phyloP scores from a whole-genome alignment of 108 stramenopile species.

The Skeletonema marinoi region DNA sequence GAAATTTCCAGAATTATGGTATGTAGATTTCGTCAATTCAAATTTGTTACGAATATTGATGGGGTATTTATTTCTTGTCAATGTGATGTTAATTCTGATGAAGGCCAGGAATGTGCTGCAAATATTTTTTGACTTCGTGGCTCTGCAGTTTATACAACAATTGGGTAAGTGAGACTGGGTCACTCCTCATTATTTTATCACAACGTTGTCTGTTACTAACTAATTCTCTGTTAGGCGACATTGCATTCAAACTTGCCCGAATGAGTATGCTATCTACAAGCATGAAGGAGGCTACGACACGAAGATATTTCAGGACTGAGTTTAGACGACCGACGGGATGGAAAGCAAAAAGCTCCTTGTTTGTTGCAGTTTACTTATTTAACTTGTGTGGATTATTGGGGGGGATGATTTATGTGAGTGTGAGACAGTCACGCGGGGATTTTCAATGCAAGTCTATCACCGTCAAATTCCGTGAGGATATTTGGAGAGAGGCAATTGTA shows the following conservation, averaged over 20 bases:
- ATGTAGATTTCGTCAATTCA: background rate
- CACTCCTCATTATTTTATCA: background rate
- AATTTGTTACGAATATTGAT: background rate
- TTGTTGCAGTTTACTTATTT: background rate
- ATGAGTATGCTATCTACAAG: background rate
- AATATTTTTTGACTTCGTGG: background rate
- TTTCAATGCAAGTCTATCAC: slow-evolving; percentile 4
- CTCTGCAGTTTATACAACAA: slow-evolving; percentile 3
- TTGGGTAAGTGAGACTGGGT: background rate
- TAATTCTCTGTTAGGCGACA: background rate
- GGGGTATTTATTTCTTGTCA: background rate
- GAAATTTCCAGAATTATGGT: background rate
- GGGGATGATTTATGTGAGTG: background rate
- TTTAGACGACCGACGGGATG: background rate
- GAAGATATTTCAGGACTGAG: background rate
- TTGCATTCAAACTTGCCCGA: background rate
- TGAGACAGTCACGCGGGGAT: background rate
- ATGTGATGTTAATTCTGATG: background rate
- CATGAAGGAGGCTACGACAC: background rate
- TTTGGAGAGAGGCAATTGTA: background rate
- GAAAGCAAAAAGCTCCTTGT: background rate
- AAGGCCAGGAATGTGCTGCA: background rate
- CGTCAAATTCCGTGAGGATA: background rate
- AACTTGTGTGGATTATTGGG: background rate
- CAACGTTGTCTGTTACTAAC: too few relatives aligned